Evolutionary conservation across 2,329 filamentous ascomycete genomes (phyloP).

Genomic region (Raffaelea arxii): DNA sequence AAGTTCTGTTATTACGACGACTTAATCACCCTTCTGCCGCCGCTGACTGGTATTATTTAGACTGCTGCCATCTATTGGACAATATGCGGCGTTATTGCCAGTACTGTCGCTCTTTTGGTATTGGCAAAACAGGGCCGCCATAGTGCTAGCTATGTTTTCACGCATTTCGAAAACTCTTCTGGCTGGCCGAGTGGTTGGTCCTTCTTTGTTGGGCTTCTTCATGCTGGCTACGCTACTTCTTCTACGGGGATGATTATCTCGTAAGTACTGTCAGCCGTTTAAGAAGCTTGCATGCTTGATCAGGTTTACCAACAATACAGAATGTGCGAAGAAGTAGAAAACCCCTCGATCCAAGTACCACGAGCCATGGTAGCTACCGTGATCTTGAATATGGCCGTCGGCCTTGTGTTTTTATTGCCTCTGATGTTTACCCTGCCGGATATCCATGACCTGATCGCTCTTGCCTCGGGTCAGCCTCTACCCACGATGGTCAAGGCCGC

Average conservation of each 20-base stretch:
- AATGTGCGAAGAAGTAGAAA: conserved; percentile 70
- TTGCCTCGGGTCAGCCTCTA: conserved; percentile 50
- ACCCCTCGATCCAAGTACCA: conserved; percentile 56
- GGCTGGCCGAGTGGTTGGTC: conserved; percentile 65
- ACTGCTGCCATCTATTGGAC: conserved; percentile 68
- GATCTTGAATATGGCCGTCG: conserved; percentile 55
- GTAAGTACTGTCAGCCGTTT: too few relatives aligned
- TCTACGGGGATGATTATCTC: conserved; percentile 74
- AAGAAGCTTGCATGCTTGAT: too few relatives aligned
- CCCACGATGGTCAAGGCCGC: conserved; percentile 55
- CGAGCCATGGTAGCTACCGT: conserved; percentile 64
- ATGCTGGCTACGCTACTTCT: conserved; percentile 64
- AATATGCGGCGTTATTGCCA: conserved; percentile 58
- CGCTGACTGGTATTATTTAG: too few relatives aligned
- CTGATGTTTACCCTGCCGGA: conserved; percentile 61
- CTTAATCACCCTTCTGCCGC: too few relatives aligned
- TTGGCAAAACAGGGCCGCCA: conserved; percentile 60
- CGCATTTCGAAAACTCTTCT: conserved; percentile 55
- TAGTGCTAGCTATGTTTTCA: conserved; percentile 53
- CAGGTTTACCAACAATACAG: too few relatives aligned
- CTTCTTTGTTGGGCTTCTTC: conserved; percentile 62
- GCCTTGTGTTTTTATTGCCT: conserved; percentile 59
- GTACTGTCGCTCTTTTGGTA: conserved; percentile 51
- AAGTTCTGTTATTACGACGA: too few relatives aligned
- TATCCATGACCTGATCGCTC: conserved; percentile 40